Base-by-base conservation (phyloP, 2,329 filamentous ascomycete genomes). In the Dothideomycetes sp. region DNA sequence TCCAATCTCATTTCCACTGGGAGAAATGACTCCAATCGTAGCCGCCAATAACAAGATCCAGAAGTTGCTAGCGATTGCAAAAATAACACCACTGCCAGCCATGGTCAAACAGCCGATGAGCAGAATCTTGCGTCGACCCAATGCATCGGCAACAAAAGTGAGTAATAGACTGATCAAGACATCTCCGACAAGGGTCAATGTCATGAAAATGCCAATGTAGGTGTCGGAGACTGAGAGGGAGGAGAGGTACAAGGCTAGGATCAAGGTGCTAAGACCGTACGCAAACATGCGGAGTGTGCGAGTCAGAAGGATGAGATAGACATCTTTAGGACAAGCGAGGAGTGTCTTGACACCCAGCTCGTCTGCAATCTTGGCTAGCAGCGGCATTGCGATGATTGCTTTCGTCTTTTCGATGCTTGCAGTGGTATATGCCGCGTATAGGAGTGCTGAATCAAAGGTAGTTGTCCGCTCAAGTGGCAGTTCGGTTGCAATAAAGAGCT, bases 211-310 rank as follows among this genome's bases (percentile, higher is more conserved):
- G 7, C 56, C 57, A 22, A 59, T 57, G n/a, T 48, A 35, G 19
- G 45, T 47, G 27, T 59, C 56, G 3, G 51, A 50, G 39, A 49
- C 42, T n/a, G 51, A 48, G 1, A 59, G 50, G 1, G 45, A 45
- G 12, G 50, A 45, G 25, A 60, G 51, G 43, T 53, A 58, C 16
- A 52, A 44, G 2, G 55, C 57, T 9, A 60, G 51, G 22, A 60
- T 52, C 8, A 60, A 45, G 7, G 56, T 56, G 23, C 41, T 49
- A 5, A 64, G 62, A 38, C 77, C 78, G 51, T 80, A 82, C 5
- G 76, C 78, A 46, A 78, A 74, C 36, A 80, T 68, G 3, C 78
- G 73, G 4, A 78, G 64, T 43, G 25, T 27, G 22, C 46, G 41
- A 10, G 36, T 43, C 4, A 44, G 29, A 11, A 45, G 38, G 13